Base-by-base conservation (phyloP, 345 rosid species). In the Laguncularia racemosa region DNA sequence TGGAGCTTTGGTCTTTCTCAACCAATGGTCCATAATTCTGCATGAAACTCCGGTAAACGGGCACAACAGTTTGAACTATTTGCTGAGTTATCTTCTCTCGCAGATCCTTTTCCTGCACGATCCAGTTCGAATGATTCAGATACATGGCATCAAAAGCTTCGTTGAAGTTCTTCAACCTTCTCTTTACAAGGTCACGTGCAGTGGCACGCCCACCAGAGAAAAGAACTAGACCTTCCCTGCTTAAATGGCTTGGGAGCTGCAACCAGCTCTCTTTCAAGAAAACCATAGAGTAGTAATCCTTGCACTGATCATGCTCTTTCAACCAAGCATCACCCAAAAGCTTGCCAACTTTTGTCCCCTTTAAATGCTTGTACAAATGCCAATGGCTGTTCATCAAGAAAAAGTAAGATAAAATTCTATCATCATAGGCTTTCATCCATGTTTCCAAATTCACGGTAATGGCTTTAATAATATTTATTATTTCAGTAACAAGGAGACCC, bases 171-270 rank as follows among this genome's bases (percentile, higher is more conserved):
- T 85, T 90, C 48, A 93, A 64, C 67, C 95, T 79, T 82, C 85
- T 87, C 84, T 93, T 93, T 55, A 93, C 99, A 55, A 93, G 97
- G 75, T 93, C 97, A 58, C 99, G 99, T 53, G 99, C 97, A 59
- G 97, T 90, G 46, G 96, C 99, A 63, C 96, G 96, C 54, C 99
- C 96, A 16, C 97, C 99, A 1, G 99, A 93, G 83, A 93, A 90
- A 38, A 87, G 76, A 66, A 93, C 88, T 44, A 93, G 83, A 33
- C 99, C 97, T 81, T 93, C 99, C 57, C 97, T 63, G 67, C 99
- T 93, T 72, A 93, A 78, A 57, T 89, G 96, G 55, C 76, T 75
- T 0, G 96, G 96, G 58, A 90, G 96, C 78, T 82, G 83, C 14
- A 87, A 92, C 99, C 99, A 93, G 55, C 82, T 93, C 43, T 93